Evolutionary conservation across 2,329 filamentous ascomycete species (phyloP).

Genomic region (Fusarium sp.): DNA sequence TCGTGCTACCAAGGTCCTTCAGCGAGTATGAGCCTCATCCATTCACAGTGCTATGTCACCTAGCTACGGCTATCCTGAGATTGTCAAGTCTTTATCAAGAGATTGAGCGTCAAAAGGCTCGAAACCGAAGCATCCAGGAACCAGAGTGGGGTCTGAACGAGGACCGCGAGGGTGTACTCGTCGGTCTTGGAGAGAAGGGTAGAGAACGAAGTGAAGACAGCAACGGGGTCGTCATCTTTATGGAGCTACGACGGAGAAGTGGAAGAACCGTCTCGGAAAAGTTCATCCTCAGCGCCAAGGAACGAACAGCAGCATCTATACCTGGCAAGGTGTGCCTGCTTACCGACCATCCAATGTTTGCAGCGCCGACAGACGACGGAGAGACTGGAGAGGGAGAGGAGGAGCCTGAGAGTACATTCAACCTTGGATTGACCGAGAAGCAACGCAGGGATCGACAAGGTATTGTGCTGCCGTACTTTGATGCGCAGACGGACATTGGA

Average conservation of each 20-base stretch:
- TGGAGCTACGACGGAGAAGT: constrained; percentile 87
- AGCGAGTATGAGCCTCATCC: constrained; percentile 72
- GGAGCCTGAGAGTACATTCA: constrained; percentile 80
- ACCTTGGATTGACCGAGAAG: constrained; percentile 86
- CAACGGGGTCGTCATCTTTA: constrained; percentile 74
- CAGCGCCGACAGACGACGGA: constrained; percentile 50
- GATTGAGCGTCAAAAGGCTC: constrained; percentile 76
- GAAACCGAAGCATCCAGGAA: constrained; percentile 76
- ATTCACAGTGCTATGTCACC: constrained; percentile 77
- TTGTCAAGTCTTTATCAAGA: constrained; percentile 78
- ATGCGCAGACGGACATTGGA: constrained; percentile 84
- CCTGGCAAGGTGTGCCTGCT: constrained; percentile 65
- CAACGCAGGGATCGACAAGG: constrained; percentile 87
- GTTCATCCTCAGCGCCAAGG: constrained; percentile 60
- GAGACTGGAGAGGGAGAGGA: constrained; percentile 56
- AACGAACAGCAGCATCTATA: constrained; percentile 13
- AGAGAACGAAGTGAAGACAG: constrained; percentile 51
- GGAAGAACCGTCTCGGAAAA: constrained; percentile 79
- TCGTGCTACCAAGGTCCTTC: constrained; percentile 54
- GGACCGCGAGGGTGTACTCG: constrained; percentile 78
- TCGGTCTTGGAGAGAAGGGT: constrained; percentile 68
- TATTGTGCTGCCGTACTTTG: constrained; percentile 93
- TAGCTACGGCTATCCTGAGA: constrained; percentile 87
- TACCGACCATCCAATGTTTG: constrained; percentile 79
- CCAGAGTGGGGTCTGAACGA: constrained; percentile 83